Evolutionary conservation across 495 filamentous ascomycete genomes (phyloP).

Genomic region (Aspergillus cristatus): DNA sequence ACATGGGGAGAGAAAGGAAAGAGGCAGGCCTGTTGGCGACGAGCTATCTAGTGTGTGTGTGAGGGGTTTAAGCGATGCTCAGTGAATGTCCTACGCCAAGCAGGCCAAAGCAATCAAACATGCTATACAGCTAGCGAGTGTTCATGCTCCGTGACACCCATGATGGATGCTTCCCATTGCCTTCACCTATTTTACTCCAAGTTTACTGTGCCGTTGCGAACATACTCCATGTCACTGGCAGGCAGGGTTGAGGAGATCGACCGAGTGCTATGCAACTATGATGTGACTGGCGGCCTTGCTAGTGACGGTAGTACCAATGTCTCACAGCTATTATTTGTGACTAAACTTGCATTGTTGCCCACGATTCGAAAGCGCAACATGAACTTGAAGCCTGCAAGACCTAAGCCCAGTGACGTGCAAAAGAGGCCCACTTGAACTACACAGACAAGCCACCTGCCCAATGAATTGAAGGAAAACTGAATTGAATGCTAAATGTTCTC

Average conservation of each 20-base stretch:
- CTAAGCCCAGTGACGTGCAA: not conserved
- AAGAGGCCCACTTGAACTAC: too few species aligned
- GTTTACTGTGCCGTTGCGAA: slow-evolving; percentile 6
- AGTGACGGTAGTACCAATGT: slow-evolving; percentile 3
- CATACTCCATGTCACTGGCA: slow-evolving; percentile 6
- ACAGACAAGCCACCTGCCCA: too few species aligned
- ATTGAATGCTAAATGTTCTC: too few species aligned
- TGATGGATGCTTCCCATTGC: slow-evolving; percentile 2
- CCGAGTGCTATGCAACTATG: slow-evolving; percentile 1
- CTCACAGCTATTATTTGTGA: slow-evolving; percentile 4
- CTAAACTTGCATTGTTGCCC: not conserved
- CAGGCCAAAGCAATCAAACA: too few species aligned
- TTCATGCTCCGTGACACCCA: too few species aligned
- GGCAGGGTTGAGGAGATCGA: slow-evolving; percentile 2
- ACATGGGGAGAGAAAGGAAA: too few species aligned
- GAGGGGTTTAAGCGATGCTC: too few species aligned
- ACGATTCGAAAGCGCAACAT: not conserved
- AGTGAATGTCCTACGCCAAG: too few species aligned
- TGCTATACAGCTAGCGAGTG: too few species aligned
- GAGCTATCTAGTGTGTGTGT: too few species aligned
- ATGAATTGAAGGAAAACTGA: too few species aligned
- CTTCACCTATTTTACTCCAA: slow-evolving; percentile 1
- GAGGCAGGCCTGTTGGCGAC: too few species aligned
- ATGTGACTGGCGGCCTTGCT: not conserved
- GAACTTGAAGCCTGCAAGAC: not conserved